Evolutionary conservation across 2,329 filamentous ascomycete genomes (phyloP), one percentile per base, ranked within the genome.

Genomic region (Aspergillus fumigatiaffinis): DNA sequence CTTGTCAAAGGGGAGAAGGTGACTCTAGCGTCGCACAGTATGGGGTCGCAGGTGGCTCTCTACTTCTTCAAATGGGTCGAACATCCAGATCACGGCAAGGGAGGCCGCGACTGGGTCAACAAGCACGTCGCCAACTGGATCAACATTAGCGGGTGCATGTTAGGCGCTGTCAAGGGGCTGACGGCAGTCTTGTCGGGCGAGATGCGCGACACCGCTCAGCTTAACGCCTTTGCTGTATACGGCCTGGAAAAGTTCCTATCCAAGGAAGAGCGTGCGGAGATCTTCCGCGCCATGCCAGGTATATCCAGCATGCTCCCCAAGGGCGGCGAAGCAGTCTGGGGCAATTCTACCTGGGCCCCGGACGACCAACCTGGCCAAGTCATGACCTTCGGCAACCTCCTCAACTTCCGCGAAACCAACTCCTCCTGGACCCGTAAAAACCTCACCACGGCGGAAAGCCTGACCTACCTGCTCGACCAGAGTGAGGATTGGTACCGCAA

Each of bases 131-230:
- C 95, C 63, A 89, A 91, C 2, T 99, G 95, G 92, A 95, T 99
- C 79, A 99, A 99, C 72, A 92, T 99, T 67, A 94, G 90, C 64
- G 94, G 94, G 5, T 99, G 93, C 75, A 97, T 99, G 93, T 86
- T 99, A 5, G 94, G 94, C 14, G 92, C 94, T 1, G 81, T 92
- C 57, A 99, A 99, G 77, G 93, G 90, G 57, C 78, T 97, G 38
- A 90, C 94, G 0, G 93, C 94, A 0, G 84, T 97, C 0, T 80
- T 99, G 1, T 97, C 92, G 0, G 94, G 94, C 29, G 94, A 99
- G 75, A 99, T 99, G 94, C 91, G 93, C 64, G 94, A 99, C 69
- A 99, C 94, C 0, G 94, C 93, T 1, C 94, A 97, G 73, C 84
- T 99, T 23, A 97, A 97, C 67, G 86, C 93, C 2, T 96, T 97